Percentiles rank a stretch among this genome's conserved stretches.
Conservation (phyloP, 2,329 filamentous ascomycete genomes). For the Arthroderma uncinatum region DNA sequence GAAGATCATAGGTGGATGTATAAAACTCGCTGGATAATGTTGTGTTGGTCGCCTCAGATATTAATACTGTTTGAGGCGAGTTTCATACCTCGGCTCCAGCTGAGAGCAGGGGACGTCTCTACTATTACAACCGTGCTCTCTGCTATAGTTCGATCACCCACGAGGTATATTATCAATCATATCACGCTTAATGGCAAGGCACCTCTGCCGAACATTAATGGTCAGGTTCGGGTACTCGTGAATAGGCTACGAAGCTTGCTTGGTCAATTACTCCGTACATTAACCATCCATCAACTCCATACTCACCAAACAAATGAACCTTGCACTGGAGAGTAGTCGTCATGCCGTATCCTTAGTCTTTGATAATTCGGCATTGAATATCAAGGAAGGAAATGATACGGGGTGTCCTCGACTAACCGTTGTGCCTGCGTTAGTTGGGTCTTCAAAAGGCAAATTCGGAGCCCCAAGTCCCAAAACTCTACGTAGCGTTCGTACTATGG, state of each 20-base stretch:
- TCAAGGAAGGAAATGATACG: background rate
- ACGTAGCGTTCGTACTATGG: background rate
- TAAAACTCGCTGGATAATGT: background rate
- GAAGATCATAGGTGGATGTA: background rate
- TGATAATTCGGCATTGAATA: background rate
- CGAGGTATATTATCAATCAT: background rate
- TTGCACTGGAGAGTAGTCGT: background rate
- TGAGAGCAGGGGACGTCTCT: background rate
- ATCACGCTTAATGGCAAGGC: background rate
- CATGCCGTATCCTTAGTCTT: background rate
- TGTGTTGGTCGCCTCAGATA: background rate
- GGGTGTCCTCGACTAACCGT: background rate
- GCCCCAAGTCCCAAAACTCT: background rate
- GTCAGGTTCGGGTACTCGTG: background rate
- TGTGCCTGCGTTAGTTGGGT: constrained; percentile 3
- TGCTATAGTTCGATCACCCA: background rate
- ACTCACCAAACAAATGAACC: background rate
- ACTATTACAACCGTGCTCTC: background rate
- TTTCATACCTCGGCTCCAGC: background rate
- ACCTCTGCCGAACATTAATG: background rate
- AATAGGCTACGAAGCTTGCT: background rate
- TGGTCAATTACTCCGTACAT: background rate
- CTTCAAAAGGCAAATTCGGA: background rate
- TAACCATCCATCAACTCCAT: background rate
- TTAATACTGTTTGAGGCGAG: background rate